Evolutionary conservation across 345 rosid species (phyloP).

Genomic region (Clausena lansium): DNA sequence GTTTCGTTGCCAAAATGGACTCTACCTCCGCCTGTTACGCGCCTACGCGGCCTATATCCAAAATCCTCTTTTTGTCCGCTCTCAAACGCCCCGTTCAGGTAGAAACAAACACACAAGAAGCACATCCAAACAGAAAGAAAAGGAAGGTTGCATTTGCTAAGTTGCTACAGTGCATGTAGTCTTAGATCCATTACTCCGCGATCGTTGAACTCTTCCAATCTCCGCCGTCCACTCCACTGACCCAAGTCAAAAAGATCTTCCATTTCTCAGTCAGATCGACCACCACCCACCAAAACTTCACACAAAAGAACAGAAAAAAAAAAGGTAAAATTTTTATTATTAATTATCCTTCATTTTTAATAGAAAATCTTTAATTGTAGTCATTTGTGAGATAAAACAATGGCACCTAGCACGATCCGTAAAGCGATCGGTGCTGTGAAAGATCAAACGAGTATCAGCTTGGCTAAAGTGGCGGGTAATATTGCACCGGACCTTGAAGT

Average conservation of each 20-base stretch:
- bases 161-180: neutral
- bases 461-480: constrained; percentile 89
- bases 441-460: constrained; percentile 90
- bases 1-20: no score
- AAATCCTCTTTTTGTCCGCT: no score
- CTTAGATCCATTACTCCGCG: no score
- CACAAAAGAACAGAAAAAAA: neutral
- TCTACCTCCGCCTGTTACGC: no score
- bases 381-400: constrained; percentile 6
- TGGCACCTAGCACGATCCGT: constrained; percentile 89
- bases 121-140: no score
- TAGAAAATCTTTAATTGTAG: neutral
- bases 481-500: constrained; percentile 98
- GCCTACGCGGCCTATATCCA: no score
- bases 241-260: neutral
- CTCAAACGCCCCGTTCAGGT: no score
- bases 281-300: neutral
- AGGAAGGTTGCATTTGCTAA: no score
- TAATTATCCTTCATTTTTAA: neutral
- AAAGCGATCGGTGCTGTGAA: constrained; percentile 95
- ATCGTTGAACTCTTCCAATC: neutral
- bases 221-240: neutral
- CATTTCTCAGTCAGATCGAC: neutral
- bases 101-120: no score
- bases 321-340: neutral